phyloP scores from a whole-genome alignment of 2,329 filamentous ascomycete genomes.

The Pseudopithomyces maydicus region DNA sequence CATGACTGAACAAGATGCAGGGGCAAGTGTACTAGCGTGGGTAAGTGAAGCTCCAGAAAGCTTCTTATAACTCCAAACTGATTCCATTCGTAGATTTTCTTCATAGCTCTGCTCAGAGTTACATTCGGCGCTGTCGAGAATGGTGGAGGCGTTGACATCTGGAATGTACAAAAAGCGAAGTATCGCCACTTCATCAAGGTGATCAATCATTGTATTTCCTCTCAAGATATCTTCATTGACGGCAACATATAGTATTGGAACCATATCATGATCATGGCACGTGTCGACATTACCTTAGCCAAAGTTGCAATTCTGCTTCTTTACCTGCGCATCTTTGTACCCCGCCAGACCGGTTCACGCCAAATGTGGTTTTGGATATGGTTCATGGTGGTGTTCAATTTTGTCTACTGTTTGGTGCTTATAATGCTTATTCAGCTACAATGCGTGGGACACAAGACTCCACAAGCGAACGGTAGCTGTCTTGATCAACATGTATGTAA shows the following conservation, averaged over 20 bases:
- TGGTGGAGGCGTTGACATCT: conserved; percentile 6
- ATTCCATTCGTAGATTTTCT: neutral
- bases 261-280: conserved; percentile 7
- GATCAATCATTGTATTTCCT: neutral
- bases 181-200: conserved; percentile 7
- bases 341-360: neutral
- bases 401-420: conserved; percentile 7
- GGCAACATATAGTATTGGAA: conserved; percentile 1
- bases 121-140: conserved; percentile 8
- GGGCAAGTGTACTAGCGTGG: conserved; percentile 5
- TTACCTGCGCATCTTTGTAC: conserved; percentile 5
- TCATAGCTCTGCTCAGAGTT: conserved; percentile 2
- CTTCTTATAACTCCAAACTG: neutral
- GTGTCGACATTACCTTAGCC: conserved; percentile 5
- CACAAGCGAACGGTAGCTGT: conserved; percentile 3
- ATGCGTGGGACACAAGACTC: conserved; percentile 8
- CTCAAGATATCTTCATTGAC: neutral
- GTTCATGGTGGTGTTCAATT: conserved; percentile 8
- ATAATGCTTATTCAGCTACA: conserved; percentile 6
- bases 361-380: conserved; percentile 10
- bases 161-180: conserved; percentile 3
- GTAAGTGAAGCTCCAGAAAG: neutral
- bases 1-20: neutral
- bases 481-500: conserved; percentile 7
- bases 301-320: conserved; percentile 6